These are phyloP conservation scores for Penicillium steckii DNA, from an alignment of 495 filamentous ascomycete genomes.

Conservation along the genomic window DNA sequence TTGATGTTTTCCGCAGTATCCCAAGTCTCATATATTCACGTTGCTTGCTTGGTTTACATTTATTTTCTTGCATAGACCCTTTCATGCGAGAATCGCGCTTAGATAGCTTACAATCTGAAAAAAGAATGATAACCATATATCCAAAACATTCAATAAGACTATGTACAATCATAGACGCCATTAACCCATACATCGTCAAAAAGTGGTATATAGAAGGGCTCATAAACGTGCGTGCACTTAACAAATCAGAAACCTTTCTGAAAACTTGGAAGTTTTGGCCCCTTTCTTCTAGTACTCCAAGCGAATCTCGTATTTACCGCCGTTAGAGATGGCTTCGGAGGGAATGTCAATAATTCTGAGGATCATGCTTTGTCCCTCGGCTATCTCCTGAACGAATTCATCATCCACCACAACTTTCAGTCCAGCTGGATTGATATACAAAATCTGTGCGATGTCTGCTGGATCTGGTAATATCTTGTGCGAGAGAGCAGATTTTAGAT, in stretches of 20 bases:
- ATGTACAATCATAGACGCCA: no score
- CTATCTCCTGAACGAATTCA: constrained; percentile 3
- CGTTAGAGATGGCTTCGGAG: not conserved
- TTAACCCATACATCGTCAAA: no score
- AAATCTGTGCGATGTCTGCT: not conserved
- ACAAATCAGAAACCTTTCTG: no score
- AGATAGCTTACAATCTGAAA: not conserved
- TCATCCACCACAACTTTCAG: constrained; percentile 6
- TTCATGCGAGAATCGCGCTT: not conserved
- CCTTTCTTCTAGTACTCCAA: not conserved
- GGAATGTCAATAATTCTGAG: not conserved
- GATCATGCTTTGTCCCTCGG: constrained; percentile 8
- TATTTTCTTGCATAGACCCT: not conserved
- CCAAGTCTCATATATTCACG: not conserved
- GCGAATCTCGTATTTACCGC: not conserved
- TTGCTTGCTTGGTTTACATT: not conserved
- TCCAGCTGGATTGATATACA: not conserved
- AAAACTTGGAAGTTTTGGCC: no score
- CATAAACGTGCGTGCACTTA: no score
- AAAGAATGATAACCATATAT: not conserved
- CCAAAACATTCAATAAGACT: not conserved
- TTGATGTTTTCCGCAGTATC: constrained; percentile 1
- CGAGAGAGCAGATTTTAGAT: not conserved
- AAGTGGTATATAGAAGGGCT: no score
- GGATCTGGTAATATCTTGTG: not conserved